Evolutionary conservation across 1,284 basidiomycete genomes (phyloP).

Genomic region (Melampsora americana): DNA sequence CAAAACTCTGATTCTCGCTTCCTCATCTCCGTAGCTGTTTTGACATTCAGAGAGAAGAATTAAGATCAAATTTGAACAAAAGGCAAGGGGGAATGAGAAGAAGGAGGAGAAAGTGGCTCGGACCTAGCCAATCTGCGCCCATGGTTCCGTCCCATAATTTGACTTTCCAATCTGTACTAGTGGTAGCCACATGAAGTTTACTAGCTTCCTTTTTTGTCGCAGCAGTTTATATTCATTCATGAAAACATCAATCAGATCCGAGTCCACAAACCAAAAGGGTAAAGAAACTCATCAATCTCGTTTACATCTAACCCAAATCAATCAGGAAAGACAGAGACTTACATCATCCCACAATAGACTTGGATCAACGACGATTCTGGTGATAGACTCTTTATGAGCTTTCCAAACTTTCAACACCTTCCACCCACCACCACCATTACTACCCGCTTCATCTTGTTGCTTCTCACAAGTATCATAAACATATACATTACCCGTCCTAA

Average conservation of each 20-base stretch:
- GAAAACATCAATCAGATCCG: conserved; percentile 69
- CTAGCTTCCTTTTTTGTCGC: conserved; percentile 73
- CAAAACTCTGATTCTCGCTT: conserved; percentile 75
- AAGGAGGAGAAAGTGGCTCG: background rate
- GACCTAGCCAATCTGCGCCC: conserved; percentile 35
- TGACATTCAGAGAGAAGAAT: too few relatives aligned
- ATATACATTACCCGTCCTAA: conserved; percentile 50
- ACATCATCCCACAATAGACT: conserved; percentile 41
- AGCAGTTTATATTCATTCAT: conserved; percentile 72
- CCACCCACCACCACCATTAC: conserved; percentile 65
- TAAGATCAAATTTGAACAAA: conserved; percentile 75
- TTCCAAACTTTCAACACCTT: conserved; percentile 81
- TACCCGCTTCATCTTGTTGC: conserved; percentile 50
- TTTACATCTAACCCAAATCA: conserved; percentile 64
- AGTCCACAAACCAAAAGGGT: conserved; percentile 29
- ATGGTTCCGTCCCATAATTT: conserved; percentile 40
- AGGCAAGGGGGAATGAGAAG: conserved; percentile 51
- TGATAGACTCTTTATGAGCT: conserved; percentile 71
- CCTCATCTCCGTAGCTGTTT: conserved; percentile 67
- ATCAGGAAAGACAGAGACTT: conserved; percentile 61
- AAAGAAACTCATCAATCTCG: too few relatives aligned
- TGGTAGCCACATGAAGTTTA: conserved; percentile 39
- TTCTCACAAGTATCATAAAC: conserved; percentile 46
- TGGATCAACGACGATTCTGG: conserved; percentile 64
- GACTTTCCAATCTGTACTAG: conserved; percentile 38